Evolutionary conservation across 2,329 filamentous ascomycete genomes (phyloP).

Genomic region (Fusarium penzigii): DNA sequence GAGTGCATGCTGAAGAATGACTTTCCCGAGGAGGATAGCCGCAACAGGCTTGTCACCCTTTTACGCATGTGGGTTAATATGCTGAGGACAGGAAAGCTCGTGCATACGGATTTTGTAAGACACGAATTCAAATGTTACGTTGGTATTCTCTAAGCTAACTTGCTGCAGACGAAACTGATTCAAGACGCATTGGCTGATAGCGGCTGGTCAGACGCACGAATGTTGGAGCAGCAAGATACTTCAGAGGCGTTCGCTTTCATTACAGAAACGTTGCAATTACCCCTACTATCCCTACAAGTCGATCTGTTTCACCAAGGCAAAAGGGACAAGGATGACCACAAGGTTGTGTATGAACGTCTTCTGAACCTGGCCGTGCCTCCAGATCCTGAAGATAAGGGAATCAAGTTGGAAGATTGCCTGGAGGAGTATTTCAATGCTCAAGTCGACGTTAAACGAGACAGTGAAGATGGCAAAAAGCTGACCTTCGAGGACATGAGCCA

Average conservation of each 20-base stretch:
- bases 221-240: slow-evolving; percentile 85
- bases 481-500: slow-evolving; percentile 28
- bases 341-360: slow-evolving; percentile 87
- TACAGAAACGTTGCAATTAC: slow-evolving; percentile 83
- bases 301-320: slow-evolving; percentile 92
- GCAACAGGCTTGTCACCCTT: slow-evolving; percentile 73
- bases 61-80: slow-evolving; percentile 93
- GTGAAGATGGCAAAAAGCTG: slow-evolving; percentile 53
- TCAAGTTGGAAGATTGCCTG: slow-evolving; percentile 87
- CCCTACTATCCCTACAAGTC: slow-evolving; percentile 86
- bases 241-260: slow-evolving; percentile 97
- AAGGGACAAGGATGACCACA: slow-evolving; percentile 85
- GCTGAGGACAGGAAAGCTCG: slow-evolving; percentile 79
- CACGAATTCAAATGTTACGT: not conserved
- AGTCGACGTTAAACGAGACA: slow-evolving; percentile 83
- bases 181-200: slow-evolving; percentile 82
- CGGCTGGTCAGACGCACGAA: slow-evolving; percentile 81
- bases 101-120: slow-evolving; percentile 79
- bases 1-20: slow-evolving; percentile 87
- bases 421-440: slow-evolving; percentile 94
- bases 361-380: slow-evolving; percentile 88
- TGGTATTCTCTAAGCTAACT: slow-evolving; percentile 26
- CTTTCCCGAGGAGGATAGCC: slow-evolving; percentile 66
- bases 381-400: slow-evolving; percentile 66
- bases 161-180: slow-evolving; percentile 70